Conservation (phyloP, 2,329 filamentous ascomycete species). For the Xylariaceae sp. region DNA sequence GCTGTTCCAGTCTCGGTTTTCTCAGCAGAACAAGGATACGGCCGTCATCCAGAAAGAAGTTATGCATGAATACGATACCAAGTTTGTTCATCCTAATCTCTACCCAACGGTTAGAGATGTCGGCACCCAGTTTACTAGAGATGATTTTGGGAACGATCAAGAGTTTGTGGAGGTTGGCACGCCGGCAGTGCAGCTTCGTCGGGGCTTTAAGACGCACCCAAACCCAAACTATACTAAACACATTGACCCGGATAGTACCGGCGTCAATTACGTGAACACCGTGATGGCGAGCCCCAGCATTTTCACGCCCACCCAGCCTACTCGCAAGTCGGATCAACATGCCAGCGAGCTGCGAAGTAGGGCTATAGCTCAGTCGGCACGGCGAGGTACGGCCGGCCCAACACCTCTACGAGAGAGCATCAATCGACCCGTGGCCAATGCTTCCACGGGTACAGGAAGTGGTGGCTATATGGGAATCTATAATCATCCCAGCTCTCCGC, state of each 20-base stretch:
- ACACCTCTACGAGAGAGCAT: constrained; percentile 23
- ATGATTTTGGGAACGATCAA: constrained; percentile 39
- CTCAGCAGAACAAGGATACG: constrained; percentile 81
- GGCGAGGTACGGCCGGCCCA: constrained; percentile 70
- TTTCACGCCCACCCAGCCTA: constrained; percentile 40
- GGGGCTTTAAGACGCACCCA: constrained; percentile 75
- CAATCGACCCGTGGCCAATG: constrained; percentile 21
- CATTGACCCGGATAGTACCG: constrained; percentile 61
- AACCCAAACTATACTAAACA: constrained; percentile 78
- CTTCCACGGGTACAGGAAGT: constrained; percentile 26
- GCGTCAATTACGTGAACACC: constrained; percentile 33
- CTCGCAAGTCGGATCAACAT: constrained; percentile 36
- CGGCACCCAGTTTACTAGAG: constrained; percentile 69
- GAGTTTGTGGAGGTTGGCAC: constrained; percentile 50
- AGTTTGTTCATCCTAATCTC: constrained; percentile 89
- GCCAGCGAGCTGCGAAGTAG: constrained; percentile 23
- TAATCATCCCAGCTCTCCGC: constrained; percentile 75
- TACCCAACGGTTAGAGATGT: constrained; percentile 76
- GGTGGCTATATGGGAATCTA: constrained; percentile 81
- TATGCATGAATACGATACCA: constrained; percentile 91
- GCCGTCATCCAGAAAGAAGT: constrained; percentile 87
- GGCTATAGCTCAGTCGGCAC: constrained; percentile 70
- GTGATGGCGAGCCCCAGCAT: constrained; percentile 37
- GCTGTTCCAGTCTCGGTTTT: constrained; percentile 70
- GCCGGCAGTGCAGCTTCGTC: constrained; percentile 63